Evolutionary conservation across 257 asterid species (phyloP), one percentile per base, ranked within the genome.

Genomic region (Nicotiana knightiana): DNA sequence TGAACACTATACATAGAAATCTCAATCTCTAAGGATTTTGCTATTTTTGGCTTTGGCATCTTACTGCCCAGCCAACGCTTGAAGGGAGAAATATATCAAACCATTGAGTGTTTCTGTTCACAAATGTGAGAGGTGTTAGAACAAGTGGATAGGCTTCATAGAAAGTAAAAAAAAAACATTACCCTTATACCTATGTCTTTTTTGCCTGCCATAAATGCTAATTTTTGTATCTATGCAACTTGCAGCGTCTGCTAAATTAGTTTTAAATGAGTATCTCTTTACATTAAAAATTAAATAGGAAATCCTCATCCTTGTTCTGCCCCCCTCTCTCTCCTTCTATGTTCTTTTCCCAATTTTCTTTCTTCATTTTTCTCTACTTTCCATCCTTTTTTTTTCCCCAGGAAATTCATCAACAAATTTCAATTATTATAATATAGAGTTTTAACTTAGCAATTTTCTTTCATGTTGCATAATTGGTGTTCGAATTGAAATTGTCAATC

Each of bases 1-100:
- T 85, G 83, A 87, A 86, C 92, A 89, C 88, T 89, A 83, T 68
- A 66, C 83, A 73, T 54, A 84, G 89, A 88, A 84, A 89, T 87
- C 89, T 86, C 80, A 80, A 82, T 83, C 80, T 46, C 55, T 59
- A 67, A 53, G 85, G 58, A 82, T 85, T 67, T 55, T 68, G 46
- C 80, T 9, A 7, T 61, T 65, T 81, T 64, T 82, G 84, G 87
- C 77, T 84, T 85, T 82, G 67, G 83, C 77, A 85, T 83, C 81
- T 77, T 26, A 79, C 84, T 73, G 33, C 67, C 57, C 54, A 80
- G 16, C 57, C 55, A 5, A 35, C 28, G 2, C 55, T 81, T 51
- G 62, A 62, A 83, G 81, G 67, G 76, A 84, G 78, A 70, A 12
- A 68, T 75, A 75, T 75, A 51, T 75, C 48, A 54, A 68, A 75